phyloP scores from a whole-genome alignment of 768 basidiomycete species.

The Russula compacta region DNA sequence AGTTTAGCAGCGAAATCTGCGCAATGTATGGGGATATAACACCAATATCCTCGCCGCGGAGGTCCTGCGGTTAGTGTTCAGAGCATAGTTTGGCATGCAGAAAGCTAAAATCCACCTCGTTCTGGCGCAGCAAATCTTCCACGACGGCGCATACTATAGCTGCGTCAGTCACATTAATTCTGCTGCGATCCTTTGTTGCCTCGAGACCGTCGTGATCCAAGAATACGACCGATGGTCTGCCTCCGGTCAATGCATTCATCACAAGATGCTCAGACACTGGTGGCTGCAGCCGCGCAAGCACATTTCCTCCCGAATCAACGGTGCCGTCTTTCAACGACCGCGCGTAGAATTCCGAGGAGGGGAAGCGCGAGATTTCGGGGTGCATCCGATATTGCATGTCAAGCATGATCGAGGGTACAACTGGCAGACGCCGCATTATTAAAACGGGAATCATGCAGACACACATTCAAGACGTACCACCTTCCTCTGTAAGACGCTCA shows the following conservation, averaged over 20 bases:
- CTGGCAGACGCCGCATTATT: slow-evolving; percentile 29
- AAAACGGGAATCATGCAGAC: background rate
- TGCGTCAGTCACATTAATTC: slow-evolving; percentile 71
- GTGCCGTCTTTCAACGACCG: slow-evolving; percentile 67
- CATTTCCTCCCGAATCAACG: slow-evolving; percentile 39
- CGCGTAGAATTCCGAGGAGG: slow-evolving; percentile 76
- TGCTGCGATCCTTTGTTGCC: slow-evolving; percentile 55
- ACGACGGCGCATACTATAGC: slow-evolving; percentile 69
- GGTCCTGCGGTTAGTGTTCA: slow-evolving; percentile 34
- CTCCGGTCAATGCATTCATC: slow-evolving; percentile 30
- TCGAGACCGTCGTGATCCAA: slow-evolving; percentile 72
- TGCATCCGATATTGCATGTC: slow-evolving; percentile 97
- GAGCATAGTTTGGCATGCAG: background rate
- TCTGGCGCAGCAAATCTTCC: slow-evolving; percentile 60
- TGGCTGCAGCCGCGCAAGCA: slow-evolving; percentile 45
- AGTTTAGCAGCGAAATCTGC: slow-evolving; percentile 69
- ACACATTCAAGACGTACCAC: slow-evolving; percentile 39
- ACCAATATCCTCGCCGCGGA: slow-evolving; percentile 73
- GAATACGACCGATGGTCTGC: slow-evolving; percentile 62
- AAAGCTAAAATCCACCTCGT: background rate
- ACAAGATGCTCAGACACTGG: slow-evolving; percentile 49
- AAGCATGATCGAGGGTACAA: slow-evolving; percentile 84
- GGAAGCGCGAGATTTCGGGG: slow-evolving; percentile 81
- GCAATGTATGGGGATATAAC: slow-evolving; percentile 89
- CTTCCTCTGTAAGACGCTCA: slow-evolving; percentile 79